phyloP scores from a whole-genome alignment of 352 stramenopile genomes.

The Globisporangium rhizosaccharum region DNA sequence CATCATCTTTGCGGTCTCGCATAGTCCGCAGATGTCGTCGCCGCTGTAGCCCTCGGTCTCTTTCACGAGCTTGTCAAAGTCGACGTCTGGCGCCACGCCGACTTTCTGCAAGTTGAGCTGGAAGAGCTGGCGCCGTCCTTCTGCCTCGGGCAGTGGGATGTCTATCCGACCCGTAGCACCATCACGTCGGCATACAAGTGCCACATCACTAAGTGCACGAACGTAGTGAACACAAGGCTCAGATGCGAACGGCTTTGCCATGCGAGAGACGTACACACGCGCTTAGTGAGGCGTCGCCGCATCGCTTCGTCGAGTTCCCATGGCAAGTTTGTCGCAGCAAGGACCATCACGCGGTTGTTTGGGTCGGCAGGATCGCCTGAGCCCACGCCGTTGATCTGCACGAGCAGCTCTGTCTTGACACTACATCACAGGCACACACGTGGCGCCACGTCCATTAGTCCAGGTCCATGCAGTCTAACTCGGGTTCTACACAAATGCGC shows the following conservation, averaged over 20 bases:
- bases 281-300: constrained; percentile 92
- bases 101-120: constrained; percentile 72
- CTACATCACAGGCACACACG: constrained; percentile 15
- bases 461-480: not conserved
- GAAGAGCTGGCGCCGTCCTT: constrained; percentile 66
- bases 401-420: constrained; percentile 97
- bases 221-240: too few species aligned
- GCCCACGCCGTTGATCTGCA: constrained; percentile 95
- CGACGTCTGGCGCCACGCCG: constrained; percentile 73
- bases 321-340: constrained; percentile 95
- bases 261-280: constrained; percentile 69
- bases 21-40: constrained; percentile 56
- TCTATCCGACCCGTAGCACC: constrained; percentile 10
- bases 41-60: constrained; percentile 67
- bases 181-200: not conserved
- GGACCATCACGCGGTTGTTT: constrained; percentile 80
- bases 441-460: not conserved
- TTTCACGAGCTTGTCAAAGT: constrained; percentile 60
- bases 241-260: not conserved
- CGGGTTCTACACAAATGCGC: not conserved
- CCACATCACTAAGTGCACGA: not conserved
- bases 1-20: constrained; percentile 75
- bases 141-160: constrained; percentile 47
- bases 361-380: constrained; percentile 15
- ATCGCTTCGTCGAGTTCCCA: constrained; percentile 97